Evolutionary conservation across 129 eudicot species (phyloP).

Genomic region (Oenanthe sinensis): DNA sequence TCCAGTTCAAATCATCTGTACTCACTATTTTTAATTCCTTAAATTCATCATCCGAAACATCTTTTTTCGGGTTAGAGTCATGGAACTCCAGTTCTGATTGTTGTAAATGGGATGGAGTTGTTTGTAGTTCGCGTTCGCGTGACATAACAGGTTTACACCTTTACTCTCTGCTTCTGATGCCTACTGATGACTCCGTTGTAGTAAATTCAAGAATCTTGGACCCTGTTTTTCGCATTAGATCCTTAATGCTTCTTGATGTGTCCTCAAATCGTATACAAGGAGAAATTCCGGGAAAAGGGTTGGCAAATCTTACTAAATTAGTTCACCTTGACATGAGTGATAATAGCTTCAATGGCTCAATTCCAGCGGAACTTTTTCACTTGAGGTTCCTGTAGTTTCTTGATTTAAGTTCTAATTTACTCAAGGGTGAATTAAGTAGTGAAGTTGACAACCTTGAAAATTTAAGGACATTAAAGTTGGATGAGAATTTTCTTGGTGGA

Average conservation of each 20-base stretch:
- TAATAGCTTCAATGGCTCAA: conserved; percentile 31
- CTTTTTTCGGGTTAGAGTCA: conserved; percentile 16
- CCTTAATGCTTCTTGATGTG: conserved; percentile 34
- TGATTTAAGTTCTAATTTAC: conserved; percentile 33
- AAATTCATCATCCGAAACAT: conserved; percentile 1
- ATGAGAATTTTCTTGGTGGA: conserved; percentile 31
- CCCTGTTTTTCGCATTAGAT: conserved; percentile 33
- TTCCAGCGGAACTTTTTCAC: conserved; percentile 32
- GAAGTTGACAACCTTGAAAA: conserved; percentile 30
- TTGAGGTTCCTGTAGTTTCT: conserved; percentile 27
- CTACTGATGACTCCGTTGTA: neutral
- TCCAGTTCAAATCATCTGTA: conserved; percentile 17
- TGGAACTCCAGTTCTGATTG: conserved; percentile 43
- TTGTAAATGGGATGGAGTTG: conserved; percentile 44
- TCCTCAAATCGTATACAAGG: conserved; percentile 35
- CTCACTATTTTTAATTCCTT: neutral
- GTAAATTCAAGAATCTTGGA: conserved; percentile 22
- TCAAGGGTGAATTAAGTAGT: conserved; percentile 28
- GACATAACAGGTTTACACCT: conserved; percentile 28
- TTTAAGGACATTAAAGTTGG: conserved; percentile 29
- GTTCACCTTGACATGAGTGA: conserved; percentile 42
- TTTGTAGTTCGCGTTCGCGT: conserved; percentile 16
- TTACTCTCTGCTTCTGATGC: conserved; percentile 16
- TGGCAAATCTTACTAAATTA: conserved; percentile 40
- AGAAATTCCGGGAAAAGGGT: conserved; percentile 26